Evolutionary conservation across 129 eudicot genomes (phyloP).

Genomic region (Helichrysum umbraculigerum): DNA sequence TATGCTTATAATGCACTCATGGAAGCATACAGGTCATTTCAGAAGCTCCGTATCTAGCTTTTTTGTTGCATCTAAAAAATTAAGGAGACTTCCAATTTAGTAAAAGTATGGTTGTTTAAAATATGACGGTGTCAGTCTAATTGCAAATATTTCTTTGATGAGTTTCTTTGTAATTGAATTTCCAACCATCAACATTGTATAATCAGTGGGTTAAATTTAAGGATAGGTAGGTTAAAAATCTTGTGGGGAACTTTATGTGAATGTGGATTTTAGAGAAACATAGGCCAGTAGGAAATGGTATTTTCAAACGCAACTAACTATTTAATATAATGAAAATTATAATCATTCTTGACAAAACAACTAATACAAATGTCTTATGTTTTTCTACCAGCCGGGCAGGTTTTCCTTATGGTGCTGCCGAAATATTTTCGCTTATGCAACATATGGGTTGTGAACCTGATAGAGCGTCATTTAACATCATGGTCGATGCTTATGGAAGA

Average conservation of each 20-base stretch:
- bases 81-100: neutral
- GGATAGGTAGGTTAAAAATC: too few relatives aligned
- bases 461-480: slow-evolving; percentile 83
- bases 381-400: slow-evolving; percentile 75
- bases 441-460: slow-evolving; percentile 95
- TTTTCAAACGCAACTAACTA: neutral
- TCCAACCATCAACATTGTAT: too few relatives aligned
- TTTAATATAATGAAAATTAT: neutral
- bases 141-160: too few relatives aligned
- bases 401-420: slow-evolving; percentile 85
- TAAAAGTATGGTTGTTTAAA: too few relatives aligned
- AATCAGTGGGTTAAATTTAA: too few relatives aligned
- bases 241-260: too few relatives aligned
- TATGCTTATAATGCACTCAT: slow-evolving; percentile 92
- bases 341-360: neutral
- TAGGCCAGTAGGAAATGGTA: too few relatives aligned
- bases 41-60: neutral
- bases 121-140: too few relatives aligned
- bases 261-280: too few relatives aligned
- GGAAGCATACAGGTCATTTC: slow-evolving; percentile 85
- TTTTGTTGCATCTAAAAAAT: neutral
- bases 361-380: neutral
- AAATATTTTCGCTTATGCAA: slow-evolving; percentile 86
- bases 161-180: too few relatives aligned
- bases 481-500: slow-evolving; percentile 96